Base-by-base conservation (phyloP, 164 flowering plant genomes). In the Warburgia ugandensis region DNA sequence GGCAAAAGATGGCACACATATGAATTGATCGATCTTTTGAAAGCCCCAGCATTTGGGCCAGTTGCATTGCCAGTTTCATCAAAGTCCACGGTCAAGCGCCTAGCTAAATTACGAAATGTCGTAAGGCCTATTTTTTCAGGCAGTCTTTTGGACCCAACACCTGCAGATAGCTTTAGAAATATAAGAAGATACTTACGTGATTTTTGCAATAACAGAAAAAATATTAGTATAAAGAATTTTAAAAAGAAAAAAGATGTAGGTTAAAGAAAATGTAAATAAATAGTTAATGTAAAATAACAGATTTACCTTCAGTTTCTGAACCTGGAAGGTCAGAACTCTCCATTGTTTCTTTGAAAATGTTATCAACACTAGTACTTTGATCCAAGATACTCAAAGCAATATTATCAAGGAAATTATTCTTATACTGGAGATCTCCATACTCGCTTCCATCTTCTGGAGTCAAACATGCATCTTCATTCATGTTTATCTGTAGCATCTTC, bases 401-500 rank as follows among this genome's bases (percentile, higher is more conserved):
- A 30, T 64, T 64, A 41, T 64, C 68, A 47, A 58, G 30, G 33
- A 64, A 41, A 43, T 58, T 58, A 37, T 48, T 48, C 56, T 64
- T 58, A 54, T 40, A 58, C 21, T 53, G 63, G 59, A 64, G 51
- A 48, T 58, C 62, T 4, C 51, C 68, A 54, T 58, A 58, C 6
- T 58, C 59, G 7, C 54, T 48, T 1, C 58, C 55, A 27, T 54
- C 59, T 42, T 64, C 63, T 26, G 58, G 59, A 10, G 59, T 53
- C 55, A 58, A 58, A 33, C 63, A 58, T 53, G 68, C 68, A 64
- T 58, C 59, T 30, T 64, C 68, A 43, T 64, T 58, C 68, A 64
- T 59, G 43, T 64, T 58, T 33, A 53, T 58, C 42, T 58, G 63
- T 48, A 58, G 59, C 54, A 64, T 42, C 33, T 58, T 58, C 38